Evolutionary conservation across 2,329 filamentous ascomycete species (phyloP).

Genomic region (Sphaerulina musiva): DNA sequence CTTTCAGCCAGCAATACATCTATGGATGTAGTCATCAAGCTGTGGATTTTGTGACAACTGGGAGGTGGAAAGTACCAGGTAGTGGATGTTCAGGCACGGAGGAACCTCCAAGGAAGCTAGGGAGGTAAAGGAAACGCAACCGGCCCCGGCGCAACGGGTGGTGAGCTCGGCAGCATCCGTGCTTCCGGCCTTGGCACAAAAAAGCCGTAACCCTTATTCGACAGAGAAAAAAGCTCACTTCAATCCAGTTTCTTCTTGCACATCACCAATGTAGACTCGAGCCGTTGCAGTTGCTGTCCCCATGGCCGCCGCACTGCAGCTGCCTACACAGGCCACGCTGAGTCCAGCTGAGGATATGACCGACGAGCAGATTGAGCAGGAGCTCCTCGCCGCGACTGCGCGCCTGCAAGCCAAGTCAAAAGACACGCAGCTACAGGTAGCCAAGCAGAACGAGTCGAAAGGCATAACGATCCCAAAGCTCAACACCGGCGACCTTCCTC

Average conservation of each 20-base stretch:
- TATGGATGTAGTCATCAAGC: too few species aligned
- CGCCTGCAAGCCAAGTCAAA: conserved; percentile 46
- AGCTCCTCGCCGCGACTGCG: conserved; percentile 58
- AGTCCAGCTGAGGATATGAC: conserved; percentile 41
- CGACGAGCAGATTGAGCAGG: conserved; percentile 57
- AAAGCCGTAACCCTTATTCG: not conserved
- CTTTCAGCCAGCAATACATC: too few species aligned
- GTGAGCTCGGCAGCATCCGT: not conserved
- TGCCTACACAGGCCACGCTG: not conserved
- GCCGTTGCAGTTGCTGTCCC: not conserved
- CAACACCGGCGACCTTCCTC: conserved; percentile 41
- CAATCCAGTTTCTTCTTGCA: not conserved
- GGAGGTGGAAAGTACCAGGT: too few species aligned
- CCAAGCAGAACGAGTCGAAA: conserved; percentile 19
- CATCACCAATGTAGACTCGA: conserved; percentile 4
- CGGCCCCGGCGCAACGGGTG: not conserved
- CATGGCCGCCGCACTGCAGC: conserved; percentile 6
- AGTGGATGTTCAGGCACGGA: too few species aligned
- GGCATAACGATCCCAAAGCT: conserved; percentile 47
- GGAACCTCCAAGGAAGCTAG: too few species aligned
- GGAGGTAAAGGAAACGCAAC: too few species aligned
- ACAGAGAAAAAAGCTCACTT: not conserved
- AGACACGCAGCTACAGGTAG: conserved; percentile 22
- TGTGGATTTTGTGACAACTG: too few species aligned
- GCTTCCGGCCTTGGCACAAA: not conserved